Percentiles rank a stretch among this genome's conserved stretches.
Conservation (phyloP, 768 basidiomycete species). For the Terana coerulea region DNA sequence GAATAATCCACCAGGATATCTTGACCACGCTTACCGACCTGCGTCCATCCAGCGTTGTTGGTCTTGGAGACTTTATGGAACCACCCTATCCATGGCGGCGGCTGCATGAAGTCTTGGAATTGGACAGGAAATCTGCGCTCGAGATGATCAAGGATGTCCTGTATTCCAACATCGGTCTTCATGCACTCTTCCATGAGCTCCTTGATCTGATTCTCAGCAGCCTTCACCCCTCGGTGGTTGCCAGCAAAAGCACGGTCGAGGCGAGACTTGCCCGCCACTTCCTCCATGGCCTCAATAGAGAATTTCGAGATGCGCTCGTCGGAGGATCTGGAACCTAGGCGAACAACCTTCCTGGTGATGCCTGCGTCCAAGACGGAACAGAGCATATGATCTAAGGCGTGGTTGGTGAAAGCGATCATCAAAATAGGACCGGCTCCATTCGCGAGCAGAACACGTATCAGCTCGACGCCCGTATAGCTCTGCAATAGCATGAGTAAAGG, state of each 20-base stretch:
- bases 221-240: conserved; percentile 39
- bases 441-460: conserved; percentile 57
- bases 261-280: conserved; percentile 35
- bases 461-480: conserved; percentile 67
- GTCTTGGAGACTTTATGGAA: conserved; percentile 14
- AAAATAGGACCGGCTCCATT: conserved; percentile 51
- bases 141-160: conserved; percentile 41
- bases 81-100: conserved; percentile 45
- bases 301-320: conserved; percentile 57
- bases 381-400: conserved; percentile 74
- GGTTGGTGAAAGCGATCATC: conserved; percentile 70
- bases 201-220: conserved; percentile 35
- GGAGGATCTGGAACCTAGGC: conserved; percentile 59
- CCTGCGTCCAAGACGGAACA: conserved; percentile 56
- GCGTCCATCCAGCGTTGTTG: conserved; percentile 31
- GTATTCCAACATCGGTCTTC: conserved; percentile 26
- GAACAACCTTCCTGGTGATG: conserved; percentile 62
- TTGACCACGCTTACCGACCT: conserved; percentile 21
- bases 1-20: not conserved
- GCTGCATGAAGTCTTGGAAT: conserved; percentile 34
- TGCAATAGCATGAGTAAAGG: conserved; percentile 20
- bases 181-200: conserved; percentile 27
- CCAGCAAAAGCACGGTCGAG: conserved; percentile 32
- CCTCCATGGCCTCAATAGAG: conserved; percentile 57
- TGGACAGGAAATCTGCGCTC: conserved; percentile 45